phyloP scores from a whole-genome alignment of 2,329 filamentous ascomycete genomes.

The Stagonosporopsis tanaceti region DNA sequence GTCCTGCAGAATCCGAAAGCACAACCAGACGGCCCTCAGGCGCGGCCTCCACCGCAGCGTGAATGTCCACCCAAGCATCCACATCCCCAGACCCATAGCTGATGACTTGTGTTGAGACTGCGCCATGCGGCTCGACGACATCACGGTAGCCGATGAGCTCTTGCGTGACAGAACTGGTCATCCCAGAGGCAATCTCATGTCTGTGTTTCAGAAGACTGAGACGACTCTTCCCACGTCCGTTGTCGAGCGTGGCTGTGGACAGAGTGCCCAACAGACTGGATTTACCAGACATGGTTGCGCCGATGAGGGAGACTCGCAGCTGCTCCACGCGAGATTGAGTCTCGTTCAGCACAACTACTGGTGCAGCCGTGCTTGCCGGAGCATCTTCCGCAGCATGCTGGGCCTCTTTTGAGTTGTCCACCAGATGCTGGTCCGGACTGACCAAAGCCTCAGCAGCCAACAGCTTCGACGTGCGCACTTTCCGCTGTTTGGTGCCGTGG shows the following conservation, averaged over 20 bases:
- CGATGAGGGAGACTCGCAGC: constrained; percentile 84
- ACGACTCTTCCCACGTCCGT: constrained; percentile 88
- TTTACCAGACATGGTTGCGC: constrained; percentile 90
- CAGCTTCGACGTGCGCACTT: constrained; percentile 59
- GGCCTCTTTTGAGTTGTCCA: constrained; percentile 26
- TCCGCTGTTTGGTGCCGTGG: constrained; percentile 39
- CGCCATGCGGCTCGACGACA: constrained; percentile 22
- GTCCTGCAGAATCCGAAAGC: constrained; percentile 89
- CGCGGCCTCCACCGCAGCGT: constrained; percentile 75
- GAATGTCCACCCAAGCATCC: constrained; percentile 93
- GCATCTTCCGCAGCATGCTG: constrained; percentile 14
- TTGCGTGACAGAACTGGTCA: constrained; percentile 94
- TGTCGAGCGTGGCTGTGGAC: constrained; percentile 87
- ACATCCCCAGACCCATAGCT: constrained; percentile 90
- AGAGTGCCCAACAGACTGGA: constrained; percentile 89
- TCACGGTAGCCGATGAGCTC: constrained; percentile 84
- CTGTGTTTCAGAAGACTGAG: constrained; percentile 89
- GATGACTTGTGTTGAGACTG: constrained; percentile 60
- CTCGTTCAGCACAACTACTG: constrained; percentile 5
- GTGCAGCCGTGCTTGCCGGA: neutral
- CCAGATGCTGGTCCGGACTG: constrained; percentile 63
- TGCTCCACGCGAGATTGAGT: constrained; percentile 61
- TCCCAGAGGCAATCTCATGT: constrained; percentile 88
- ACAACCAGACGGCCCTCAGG: constrained; percentile 80
- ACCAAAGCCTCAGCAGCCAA: constrained; percentile 92